Conservation (phyloP, 2,329 filamentous ascomycete species). For the Truncatella angustata region DNA sequence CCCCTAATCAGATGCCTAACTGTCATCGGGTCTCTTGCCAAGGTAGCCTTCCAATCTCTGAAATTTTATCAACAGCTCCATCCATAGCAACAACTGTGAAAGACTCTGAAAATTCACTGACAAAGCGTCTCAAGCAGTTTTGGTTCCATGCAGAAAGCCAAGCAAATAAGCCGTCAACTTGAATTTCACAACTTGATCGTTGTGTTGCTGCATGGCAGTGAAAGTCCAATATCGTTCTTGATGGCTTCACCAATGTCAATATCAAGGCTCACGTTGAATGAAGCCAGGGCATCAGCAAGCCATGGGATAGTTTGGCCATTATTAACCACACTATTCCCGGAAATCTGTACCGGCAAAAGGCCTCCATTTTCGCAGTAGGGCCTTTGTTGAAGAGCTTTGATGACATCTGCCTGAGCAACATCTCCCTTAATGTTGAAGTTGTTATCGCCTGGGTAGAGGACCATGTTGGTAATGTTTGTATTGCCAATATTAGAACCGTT, state of each 20-base stretch:
- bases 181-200: not conserved
- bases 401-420: constrained; percentile 48
- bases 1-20: too few species aligned
- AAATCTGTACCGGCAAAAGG: constrained; percentile 53
- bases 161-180: not conserved
- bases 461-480: constrained; percentile 52
- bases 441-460: constrained; percentile 59
- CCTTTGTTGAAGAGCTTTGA: constrained; percentile 38
- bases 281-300: constrained; percentile 52
- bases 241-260: constrained; percentile 51
- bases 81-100: too few species aligned
- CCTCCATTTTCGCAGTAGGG: constrained; percentile 52
- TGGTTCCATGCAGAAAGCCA: too few species aligned
- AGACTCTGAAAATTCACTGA: too few species aligned
- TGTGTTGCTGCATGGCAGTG: not conserved
- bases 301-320: constrained; percentile 53
- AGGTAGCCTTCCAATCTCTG: too few species aligned
- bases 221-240: constrained; percentile 20
- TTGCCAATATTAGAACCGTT: constrained; percentile 51
- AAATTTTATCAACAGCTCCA: too few species aligned
- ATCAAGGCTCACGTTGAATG: constrained; percentile 48
- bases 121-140: too few species aligned
- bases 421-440: constrained; percentile 51
- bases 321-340: constrained; percentile 50
- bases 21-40: too few species aligned